A percentile compares a stretch with the other conserved stretches of the same genome.
These are phyloP conservation scores for Zygoascus flipseniorum DNA, from an alignment of 805 yeast species.

Conservation along the genomic window DNA sequence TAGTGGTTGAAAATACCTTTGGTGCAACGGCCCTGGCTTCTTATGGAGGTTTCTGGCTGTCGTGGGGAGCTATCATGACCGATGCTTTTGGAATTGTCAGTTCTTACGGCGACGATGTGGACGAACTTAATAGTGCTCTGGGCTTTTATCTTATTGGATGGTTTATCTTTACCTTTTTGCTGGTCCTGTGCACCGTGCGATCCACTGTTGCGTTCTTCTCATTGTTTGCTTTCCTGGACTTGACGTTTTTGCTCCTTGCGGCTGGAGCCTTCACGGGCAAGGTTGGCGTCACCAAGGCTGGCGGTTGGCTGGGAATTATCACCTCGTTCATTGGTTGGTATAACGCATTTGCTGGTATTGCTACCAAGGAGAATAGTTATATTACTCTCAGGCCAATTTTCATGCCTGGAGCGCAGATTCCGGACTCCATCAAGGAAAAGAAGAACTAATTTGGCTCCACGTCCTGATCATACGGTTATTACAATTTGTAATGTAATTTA, in stretches of 20 bases:
- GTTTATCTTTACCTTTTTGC: constrained; percentile 49
- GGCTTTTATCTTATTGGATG: constrained; percentile 55
- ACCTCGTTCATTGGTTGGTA: constrained; percentile 60
- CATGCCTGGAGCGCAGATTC: constrained; percentile 34
- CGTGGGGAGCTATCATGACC: constrained; percentile 48
- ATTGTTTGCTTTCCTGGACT: constrained; percentile 42
- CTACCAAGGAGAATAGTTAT: constrained; percentile 58
- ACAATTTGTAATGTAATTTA: neutral
- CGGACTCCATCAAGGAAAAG: neutral
- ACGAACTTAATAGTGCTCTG: constrained; percentile 35
- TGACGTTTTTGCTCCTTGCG: constrained; percentile 50
- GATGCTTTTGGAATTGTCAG: constrained; percentile 42
- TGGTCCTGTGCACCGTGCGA: constrained; percentile 46
- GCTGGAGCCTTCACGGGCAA: constrained; percentile 47
- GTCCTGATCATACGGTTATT: neutral
- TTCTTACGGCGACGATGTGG: constrained; percentile 32
- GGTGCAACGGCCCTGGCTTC: constrained; percentile 43
- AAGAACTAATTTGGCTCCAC: neutral
- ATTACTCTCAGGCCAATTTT: constrained; percentile 41
- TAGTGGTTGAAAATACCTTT: constrained; percentile 55
- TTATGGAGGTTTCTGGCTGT: constrained; percentile 56
- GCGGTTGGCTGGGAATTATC: constrained; percentile 55
- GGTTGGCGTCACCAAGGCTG: constrained; percentile 38
- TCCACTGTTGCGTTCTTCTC: constrained; percentile 56
- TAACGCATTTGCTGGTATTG: constrained; percentile 62